A percentile compares a stretch with the other conserved stretches of the same genome.
These are phyloP conservation scores for Aotearoamyces nothofagi DNA, from an alignment of 2,329 filamentous ascomycete genomes.

Conservation along the genomic window DNA sequence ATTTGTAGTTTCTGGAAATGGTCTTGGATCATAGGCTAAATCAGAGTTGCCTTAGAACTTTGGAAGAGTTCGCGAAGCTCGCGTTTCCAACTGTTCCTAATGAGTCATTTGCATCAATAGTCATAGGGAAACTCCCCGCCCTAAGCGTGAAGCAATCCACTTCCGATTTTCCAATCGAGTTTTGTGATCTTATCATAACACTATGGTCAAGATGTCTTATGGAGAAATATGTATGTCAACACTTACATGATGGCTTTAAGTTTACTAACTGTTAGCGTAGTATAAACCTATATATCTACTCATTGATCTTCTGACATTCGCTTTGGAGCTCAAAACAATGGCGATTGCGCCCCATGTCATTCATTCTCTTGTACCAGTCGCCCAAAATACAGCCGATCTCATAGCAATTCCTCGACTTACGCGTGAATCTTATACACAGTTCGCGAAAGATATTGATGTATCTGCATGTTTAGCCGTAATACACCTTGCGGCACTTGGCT, in stretches of 20 bases:
- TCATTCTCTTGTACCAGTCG: conserved; percentile 36
- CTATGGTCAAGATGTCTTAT: conserved; percentile 54
- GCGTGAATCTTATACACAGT: conserved; percentile 28
- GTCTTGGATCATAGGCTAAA: conserved; percentile 18
- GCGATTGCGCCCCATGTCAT: conserved; percentile 44
- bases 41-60: conserved; percentile 40
- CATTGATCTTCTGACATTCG: conserved; percentile 46
- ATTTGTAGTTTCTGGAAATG: conserved; percentile 17
- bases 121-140: conserved; percentile 50
- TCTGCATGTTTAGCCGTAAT: conserved; percentile 49
- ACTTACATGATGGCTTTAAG: conserved; percentile 4
- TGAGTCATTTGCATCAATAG: conserved; percentile 47
- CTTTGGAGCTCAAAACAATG: conserved; percentile 44
- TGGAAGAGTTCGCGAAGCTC: conserved; percentile 53
- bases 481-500: conserved; percentile 46
- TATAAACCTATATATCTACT: conserved; percentile 50
- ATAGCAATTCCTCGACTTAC: conserved; percentile 29
- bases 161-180: conserved; percentile 40
- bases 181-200: conserved; percentile 46
- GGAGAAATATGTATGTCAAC: conserved; percentile 30
- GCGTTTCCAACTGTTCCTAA: conserved; percentile 47
- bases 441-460: conserved; percentile 42
- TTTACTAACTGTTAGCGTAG: conserved; percentile 18
- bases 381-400: conserved; percentile 40
- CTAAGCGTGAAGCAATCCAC: conserved; percentile 34